phyloP scores from a whole-genome alignment of 177 flowering plant species.

The Vitis hybrid region DNA sequence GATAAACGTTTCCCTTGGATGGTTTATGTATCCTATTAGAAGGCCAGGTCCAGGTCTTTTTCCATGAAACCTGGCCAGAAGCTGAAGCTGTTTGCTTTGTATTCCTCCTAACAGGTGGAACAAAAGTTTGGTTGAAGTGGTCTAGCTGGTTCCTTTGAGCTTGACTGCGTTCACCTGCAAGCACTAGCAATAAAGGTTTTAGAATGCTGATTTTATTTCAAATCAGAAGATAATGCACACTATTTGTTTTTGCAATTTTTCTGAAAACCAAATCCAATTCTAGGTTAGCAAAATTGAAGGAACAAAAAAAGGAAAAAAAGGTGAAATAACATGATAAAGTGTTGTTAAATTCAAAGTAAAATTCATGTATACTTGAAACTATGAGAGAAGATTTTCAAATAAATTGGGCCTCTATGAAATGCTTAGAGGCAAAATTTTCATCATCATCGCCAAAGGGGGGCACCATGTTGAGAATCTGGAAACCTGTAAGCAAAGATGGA shows the following conservation, averaged over 20 bases:
- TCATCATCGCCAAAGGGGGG: too few species aligned
- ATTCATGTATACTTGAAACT: too few species aligned
- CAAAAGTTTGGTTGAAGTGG: background rate
- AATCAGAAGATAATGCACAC: background rate
- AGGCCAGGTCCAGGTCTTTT: background rate
- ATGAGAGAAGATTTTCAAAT: too few species aligned
- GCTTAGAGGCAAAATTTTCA: too few species aligned
- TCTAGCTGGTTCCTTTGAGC: background rate
- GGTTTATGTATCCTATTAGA: background rate
- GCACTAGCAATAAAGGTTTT: background rate
- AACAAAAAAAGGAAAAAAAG: too few species aligned
- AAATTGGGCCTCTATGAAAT: too few species aligned
- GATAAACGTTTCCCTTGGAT: background rate
- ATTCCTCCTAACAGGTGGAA: background rate
- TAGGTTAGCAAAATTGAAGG: too few species aligned
- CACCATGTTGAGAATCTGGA: too few species aligned
- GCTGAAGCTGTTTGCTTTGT: background rate
- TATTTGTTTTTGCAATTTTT: background rate
- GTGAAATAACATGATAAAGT: too few species aligned
- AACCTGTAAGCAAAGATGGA: too few species aligned
- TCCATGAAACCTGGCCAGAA: background rate
- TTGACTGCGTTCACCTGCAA: background rate
- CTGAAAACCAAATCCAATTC: too few species aligned
- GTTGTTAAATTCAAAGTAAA: too few species aligned
- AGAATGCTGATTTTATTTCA: background rate